Evolutionary conservation across 306 rosid species (phyloP).

Genomic region (Cyamopsis tetragonoloba): DNA sequence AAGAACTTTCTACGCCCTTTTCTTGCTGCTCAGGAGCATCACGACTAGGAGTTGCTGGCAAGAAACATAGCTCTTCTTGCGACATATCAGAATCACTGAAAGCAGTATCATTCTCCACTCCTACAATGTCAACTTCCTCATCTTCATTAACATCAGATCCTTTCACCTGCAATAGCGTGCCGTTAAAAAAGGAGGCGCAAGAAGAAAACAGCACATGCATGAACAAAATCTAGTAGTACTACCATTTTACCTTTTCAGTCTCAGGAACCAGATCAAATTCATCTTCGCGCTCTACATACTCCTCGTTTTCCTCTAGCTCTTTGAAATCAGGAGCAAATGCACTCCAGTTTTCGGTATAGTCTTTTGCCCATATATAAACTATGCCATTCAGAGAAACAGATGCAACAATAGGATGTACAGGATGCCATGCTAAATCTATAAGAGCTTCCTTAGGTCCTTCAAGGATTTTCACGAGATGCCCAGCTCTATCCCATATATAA

Average conservation of each 20-base stretch:
- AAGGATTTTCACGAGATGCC: conserved; percentile 92
- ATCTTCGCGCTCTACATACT: conserved; percentile 89
- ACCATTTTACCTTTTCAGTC: conserved; percentile 67
- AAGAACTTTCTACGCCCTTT: conserved; percentile 65
- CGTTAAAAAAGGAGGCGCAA: not conserved
- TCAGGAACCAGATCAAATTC: conserved; percentile 95
- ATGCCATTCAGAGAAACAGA: conserved; percentile 88
- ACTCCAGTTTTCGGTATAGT: conserved; percentile 98
- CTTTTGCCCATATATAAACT: conserved; percentile 96
- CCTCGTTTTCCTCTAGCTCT: conserved; percentile 98
- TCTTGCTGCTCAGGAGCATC: conserved; percentile 68
- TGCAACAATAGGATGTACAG: conserved; percentile 84
- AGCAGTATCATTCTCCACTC: conserved; percentile 71
- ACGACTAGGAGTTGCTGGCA: conserved; percentile 76
- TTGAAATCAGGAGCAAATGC: conserved; percentile 99
- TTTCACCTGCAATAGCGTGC: conserved; percentile 57
- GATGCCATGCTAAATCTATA: conserved; percentile 97
- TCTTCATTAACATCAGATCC: conserved; percentile 77
- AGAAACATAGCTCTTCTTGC: conserved; percentile 76
- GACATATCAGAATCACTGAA: conserved; percentile 95
- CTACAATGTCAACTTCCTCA: conserved; percentile 79
- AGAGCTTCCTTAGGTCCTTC: conserved; percentile 99
- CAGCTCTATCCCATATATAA: conserved; percentile 97
- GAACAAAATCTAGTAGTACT: not conserved
- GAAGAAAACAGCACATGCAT: not conserved